These are phyloP conservation scores for Arachnomyces sp. DNA, from an alignment of 2,329 filamentous ascomycete genomes.

Conservation along the genomic window DNA sequence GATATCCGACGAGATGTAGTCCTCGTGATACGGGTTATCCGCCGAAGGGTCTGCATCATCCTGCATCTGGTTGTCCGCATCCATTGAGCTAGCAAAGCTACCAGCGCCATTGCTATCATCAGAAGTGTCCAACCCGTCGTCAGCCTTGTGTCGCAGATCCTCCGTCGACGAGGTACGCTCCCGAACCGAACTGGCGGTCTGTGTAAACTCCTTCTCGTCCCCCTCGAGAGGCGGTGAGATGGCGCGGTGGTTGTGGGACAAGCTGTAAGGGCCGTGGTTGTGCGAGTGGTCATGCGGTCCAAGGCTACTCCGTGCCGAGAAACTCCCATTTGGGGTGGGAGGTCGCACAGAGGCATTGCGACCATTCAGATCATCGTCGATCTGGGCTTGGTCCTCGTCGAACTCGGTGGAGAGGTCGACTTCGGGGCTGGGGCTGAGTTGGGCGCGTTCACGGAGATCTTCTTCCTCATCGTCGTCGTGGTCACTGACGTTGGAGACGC, in stretches of 20 bases:
- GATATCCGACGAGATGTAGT: slow-evolving; percentile 5
- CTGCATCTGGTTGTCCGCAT: not conserved
- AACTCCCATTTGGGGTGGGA: slow-evolving; percentile 1
- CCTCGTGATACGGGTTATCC: slow-evolving; percentile 17
- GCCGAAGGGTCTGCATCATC: slow-evolving; percentile 22
- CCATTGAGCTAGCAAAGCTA: not conserved
- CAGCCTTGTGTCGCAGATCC: slow-evolving; percentile 14
- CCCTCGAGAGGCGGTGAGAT: slow-evolving; percentile 15
- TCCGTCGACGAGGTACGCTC: slow-evolving; percentile 39
- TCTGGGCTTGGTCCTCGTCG: slow-evolving; percentile 58
- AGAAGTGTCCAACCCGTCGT: not conserved
- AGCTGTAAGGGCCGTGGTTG: slow-evolving; percentile 43
- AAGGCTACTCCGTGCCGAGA: slow-evolving; percentile 10
- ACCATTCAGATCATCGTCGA: slow-evolving; percentile 23
- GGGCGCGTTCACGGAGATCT: slow-evolving; percentile 50
- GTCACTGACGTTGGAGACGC: slow-evolving; percentile 58
- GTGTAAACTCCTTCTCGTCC: slow-evolving; percentile 64
- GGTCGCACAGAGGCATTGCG: slow-evolving; percentile 6
- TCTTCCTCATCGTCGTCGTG: slow-evolving; percentile 61
- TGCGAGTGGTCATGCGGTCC: slow-evolving; percentile 44
- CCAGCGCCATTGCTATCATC: not conserved
- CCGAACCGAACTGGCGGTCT: slow-evolving; percentile 79
- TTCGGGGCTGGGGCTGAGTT: slow-evolving; percentile 84
- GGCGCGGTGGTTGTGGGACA: slow-evolving; percentile 51
- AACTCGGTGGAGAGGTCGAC: slow-evolving; percentile 85